Evolutionary conservation across 306 rosid genomes (phyloP), one percentile per base, ranked within the genome.

Genomic region (Lathyrus oleraceus): DNA sequence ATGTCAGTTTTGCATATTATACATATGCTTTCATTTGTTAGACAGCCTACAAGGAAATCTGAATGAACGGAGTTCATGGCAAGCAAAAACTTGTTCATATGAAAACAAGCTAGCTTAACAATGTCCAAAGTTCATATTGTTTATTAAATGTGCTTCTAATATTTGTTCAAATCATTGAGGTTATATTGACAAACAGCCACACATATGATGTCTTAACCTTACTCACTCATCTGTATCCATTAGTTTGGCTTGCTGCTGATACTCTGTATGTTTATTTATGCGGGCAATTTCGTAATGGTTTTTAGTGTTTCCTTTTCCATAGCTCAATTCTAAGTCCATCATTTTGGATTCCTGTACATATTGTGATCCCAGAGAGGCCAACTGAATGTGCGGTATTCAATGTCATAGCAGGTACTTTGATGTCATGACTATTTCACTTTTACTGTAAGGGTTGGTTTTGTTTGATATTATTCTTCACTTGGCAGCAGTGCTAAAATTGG

Each of bases 291-390:
- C 62, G 42, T 51, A 52, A 79, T 67, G 72, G 4, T 39, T 71
- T 21, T 72, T 38, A 61, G n/a, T 27, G 32, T 75, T 39, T 35
- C 10, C 47, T 76, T 65, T 16, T 57, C n/a, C 62, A 74, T 53
- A 93, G 98, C 78, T 90, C 97, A 65, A 87, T 80, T 65, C 83
- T 84, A 45, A 90, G 78, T 67, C 81, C 97, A 54, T 90, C 97
- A 70, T 93, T 93, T 88, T 93, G 98, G 98, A 93, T 88, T 79
- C 98, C 98, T 42, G 81, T 93, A 72, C 94, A 90, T 64, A 84
- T 88, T 65, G 94, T 93, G 79, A 87, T 87, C 77, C 98, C 98
- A 21, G 98, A 93, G 87, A 85, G 98, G 68, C 97, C 98, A 4
- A 93, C 98, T 27, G 98, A 93, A 83, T 87, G 89, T 75, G 90